Evolutionary conservation across 2,329 filamentous ascomycete genomes (phyloP), one percentile per base, ranked within the genome.

Genomic region (Cryphonectria naterciae): DNA sequence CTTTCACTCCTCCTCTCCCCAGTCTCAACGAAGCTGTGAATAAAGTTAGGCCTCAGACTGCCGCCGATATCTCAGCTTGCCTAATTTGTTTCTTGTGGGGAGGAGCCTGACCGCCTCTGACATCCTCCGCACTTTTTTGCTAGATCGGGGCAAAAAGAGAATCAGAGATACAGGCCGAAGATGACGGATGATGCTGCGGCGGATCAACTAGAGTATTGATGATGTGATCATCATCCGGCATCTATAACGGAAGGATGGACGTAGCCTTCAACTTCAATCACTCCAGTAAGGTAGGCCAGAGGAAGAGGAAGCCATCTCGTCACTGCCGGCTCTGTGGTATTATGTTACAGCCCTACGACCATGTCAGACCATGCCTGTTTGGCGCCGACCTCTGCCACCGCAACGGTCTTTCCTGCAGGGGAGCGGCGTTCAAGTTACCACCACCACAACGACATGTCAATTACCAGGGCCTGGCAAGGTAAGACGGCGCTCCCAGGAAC

Each of bases 211-310:
- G 54, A 32, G 35, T 32, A 32, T 32, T 66, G 62, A 65, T 61
- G 22, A 25, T 67, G 22, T 35, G 39, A n/a, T 64, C 28, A 19
- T 60, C 37, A 49, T 22, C 37, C 41, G 43, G 37, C n/a, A 32
- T 49, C 46, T 28, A n/a, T 15, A 35, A 35, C 65, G 49, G 69
- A 61, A 68, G 69, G 69, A 68, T 68, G 17, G 60, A 68, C 52
- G 67, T 43, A 13, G 66, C 41, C 25, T 37, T 41, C 17, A 41
- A 39, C 35, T 41, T 19, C 13, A 56, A 7, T 8, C 46, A 52
- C 2, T 19, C 22, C 46, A 10, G 19, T 19, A 60, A 32, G 56
- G 56, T 37, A 35, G 19, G 28, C 17, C 35, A 25, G 37, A 35
- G 37, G 4, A 61, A 6, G 32, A 60, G 54, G 17, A 6, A 3